Evolutionary conservation across 768 basidiomycete species (phyloP).

Genomic region (Pilatotrama ljubarskyi): DNA sequence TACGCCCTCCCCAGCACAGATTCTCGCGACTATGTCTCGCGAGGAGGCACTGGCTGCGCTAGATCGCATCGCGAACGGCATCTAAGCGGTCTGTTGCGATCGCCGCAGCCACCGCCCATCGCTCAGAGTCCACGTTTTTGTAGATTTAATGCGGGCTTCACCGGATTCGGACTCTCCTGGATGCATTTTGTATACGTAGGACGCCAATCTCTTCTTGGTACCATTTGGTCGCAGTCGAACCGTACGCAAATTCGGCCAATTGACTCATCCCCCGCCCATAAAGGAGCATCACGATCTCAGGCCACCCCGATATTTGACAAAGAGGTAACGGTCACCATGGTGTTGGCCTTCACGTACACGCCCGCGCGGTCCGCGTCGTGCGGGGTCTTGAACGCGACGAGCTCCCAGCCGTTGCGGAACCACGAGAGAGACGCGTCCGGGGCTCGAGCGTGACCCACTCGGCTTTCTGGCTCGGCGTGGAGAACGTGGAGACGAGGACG

Average conservation of each 20-base stretch:
- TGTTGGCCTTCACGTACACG: not conserved
- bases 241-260: too few relatives aligned
- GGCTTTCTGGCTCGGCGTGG: not conserved
- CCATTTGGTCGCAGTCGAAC: too few relatives aligned
- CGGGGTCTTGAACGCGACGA: not conserved
- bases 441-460: not conserved
- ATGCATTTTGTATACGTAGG: too few relatives aligned
- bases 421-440: not conserved
- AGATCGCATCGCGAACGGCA: constrained; percentile 12
- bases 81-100: too few relatives aligned
- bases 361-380: not conserved
- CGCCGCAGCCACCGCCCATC: too few relatives aligned
- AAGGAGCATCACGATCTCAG: too few relatives aligned
- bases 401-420: constrained; percentile 4
- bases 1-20: constrained; percentile 6
- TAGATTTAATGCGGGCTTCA: too few relatives aligned
- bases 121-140: too few relatives aligned
- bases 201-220: too few relatives aligned
- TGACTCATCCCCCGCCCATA: too few relatives aligned
- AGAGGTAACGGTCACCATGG: not conserved
- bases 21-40: constrained; percentile 17
- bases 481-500: constrained; percentile 5
- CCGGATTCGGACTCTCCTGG: too few relatives aligned
- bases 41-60: constrained; percentile 21
- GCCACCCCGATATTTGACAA: not conserved